Evolutionary conservation across 768 basidiomycete species (phyloP).

Genomic region (Baorangia bicolor): DNA sequence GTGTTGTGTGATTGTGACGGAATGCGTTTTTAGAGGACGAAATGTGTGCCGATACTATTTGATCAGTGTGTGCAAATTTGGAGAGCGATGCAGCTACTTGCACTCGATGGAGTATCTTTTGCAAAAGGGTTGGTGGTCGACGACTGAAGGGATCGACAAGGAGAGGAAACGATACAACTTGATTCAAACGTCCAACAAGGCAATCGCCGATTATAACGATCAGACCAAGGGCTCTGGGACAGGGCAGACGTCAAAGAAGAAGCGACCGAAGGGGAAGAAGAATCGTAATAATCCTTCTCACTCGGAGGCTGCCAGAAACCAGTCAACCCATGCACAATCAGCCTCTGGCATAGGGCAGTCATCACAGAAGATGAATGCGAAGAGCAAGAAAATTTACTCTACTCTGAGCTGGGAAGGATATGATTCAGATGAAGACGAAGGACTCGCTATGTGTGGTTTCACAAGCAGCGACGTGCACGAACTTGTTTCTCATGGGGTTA

Average conservation of each 20-base stretch:
- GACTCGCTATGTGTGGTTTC: constrained; percentile 23
- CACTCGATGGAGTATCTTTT: constrained; percentile 48
- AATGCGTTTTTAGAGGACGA: constrained; percentile 41
- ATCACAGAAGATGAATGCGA: neutral
- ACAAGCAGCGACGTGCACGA: constrained; percentile 36
- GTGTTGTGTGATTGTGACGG: neutral
- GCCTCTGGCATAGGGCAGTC: neutral
- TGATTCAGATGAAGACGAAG: neutral
- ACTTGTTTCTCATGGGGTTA: constrained; percentile 39
- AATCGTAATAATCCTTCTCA: neutral
- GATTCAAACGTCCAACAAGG: neutral
- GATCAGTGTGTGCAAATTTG: constrained; percentile 40
- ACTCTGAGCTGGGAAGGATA: neutral
- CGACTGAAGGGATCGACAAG: constrained; percentile 4
- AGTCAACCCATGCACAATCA: neutral
- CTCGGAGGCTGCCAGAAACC: neutral
- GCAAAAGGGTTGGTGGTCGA: constrained; percentile 47
- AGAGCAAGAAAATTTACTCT: neutral
- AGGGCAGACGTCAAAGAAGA: neutral
- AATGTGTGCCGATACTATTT: constrained; percentile 50
- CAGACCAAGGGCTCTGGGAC: neutral
- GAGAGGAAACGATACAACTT: neutral
- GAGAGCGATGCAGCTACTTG: constrained; percentile 44
- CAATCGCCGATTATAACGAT: neutral
- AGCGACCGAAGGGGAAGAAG: neutral